Evolutionary conservation across 352 stramenopile species (phyloP).

Genomic region (Pythium insidiosum): DNA sequence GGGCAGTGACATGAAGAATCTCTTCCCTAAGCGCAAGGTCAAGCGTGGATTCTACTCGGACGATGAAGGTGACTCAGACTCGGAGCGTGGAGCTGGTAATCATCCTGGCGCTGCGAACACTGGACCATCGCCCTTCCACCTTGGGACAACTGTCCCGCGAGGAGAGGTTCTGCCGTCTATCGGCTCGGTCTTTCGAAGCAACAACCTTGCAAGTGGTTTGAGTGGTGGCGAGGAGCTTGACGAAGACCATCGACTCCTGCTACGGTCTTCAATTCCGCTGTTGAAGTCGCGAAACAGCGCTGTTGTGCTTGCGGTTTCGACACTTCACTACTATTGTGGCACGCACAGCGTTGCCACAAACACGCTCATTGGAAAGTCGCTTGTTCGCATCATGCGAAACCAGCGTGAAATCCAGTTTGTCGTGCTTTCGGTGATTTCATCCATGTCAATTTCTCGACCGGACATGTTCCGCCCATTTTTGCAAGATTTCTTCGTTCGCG

Average conservation of each 20-base stretch:
- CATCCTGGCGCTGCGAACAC: too few relatives aligned
- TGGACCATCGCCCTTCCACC: conserved; percentile 23
- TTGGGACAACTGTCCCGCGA: conserved; percentile 7
- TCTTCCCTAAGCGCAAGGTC: conserved; percentile 60
- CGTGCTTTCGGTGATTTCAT: conserved; percentile 93
- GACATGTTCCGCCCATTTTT: conserved; percentile 96
- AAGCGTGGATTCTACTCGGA: conserved; percentile 96
- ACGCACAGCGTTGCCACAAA: conserved; percentile 80
- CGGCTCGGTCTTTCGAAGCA: conserved; percentile 69
- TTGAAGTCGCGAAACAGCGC: conserved; percentile 96
- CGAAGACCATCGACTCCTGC: conserved; percentile 92
- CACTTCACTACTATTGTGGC: conserved; percentile 96
- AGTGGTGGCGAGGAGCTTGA: conserved; percentile 84
- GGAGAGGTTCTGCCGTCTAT: conserved; percentile 49
- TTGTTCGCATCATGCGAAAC: conserved; percentile 96
- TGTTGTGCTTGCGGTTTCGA: conserved; percentile 95
- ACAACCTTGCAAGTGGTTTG: conserved; percentile 58
- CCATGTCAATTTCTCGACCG: conserved; percentile 90
- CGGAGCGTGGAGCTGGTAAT: too few relatives aligned
- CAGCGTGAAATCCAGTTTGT: conserved; percentile 98
- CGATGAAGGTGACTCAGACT: conserved; percentile 92
- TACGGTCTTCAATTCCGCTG: conserved; percentile 94
- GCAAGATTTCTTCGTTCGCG: conserved; percentile 96
- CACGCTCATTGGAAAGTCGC: conserved; percentile 92
- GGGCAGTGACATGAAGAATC: conserved; percentile 33